Evolutionary conservation across 1,284 basidiomycete genomes (phyloP).

Genomic region (Leccinum holopus): DNA sequence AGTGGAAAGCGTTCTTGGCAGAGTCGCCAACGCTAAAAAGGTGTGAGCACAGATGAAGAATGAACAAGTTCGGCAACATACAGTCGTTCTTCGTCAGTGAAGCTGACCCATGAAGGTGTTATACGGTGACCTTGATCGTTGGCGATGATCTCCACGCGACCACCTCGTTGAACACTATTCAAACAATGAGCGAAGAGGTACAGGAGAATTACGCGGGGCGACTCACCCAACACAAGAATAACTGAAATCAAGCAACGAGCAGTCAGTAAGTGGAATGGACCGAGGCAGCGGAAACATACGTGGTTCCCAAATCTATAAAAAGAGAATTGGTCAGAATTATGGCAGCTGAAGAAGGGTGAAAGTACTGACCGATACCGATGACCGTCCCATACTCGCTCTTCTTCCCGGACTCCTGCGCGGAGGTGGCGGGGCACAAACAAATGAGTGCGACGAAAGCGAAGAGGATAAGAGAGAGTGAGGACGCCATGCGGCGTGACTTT

Average conservation of each 20-base stretch:
- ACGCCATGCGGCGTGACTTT: conserved; percentile 57
- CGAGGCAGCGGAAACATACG: conserved; percentile 43
- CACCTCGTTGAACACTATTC: conserved; percentile 83
- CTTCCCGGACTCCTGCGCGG: conserved; percentile 53
- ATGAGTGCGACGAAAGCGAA: conserved; percentile 64
- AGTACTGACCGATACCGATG: conserved; percentile 87
- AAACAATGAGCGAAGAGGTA: not conserved
- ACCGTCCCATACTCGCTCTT: conserved; percentile 82
- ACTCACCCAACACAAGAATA: conserved; percentile 77
- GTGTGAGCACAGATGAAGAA: not conserved
- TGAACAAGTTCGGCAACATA: conserved; percentile 37
- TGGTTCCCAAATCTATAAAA: conserved; percentile 72
- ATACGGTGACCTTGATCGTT: conserved; percentile 98
- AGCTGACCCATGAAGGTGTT: conserved; percentile 93
- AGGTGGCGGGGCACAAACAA: conserved; percentile 58
- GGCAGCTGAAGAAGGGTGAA: not conserved
- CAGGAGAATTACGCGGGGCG: not conserved
- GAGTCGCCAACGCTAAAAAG: conserved; percentile 65
- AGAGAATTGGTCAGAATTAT: conserved; percentile 19
- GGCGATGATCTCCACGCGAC: conserved; percentile 94
- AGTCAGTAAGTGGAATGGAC: conserved; percentile 19
- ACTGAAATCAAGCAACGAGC: conserved; percentile 36
- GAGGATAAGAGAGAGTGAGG: conserved; percentile 64
- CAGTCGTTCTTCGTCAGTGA: conserved; percentile 91
- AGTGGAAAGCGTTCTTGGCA: conserved; percentile 78